Base-by-base conservation (phyloP, 2,329 filamentous ascomycete species). In the Ophiostoma tasmaniense region DNA sequence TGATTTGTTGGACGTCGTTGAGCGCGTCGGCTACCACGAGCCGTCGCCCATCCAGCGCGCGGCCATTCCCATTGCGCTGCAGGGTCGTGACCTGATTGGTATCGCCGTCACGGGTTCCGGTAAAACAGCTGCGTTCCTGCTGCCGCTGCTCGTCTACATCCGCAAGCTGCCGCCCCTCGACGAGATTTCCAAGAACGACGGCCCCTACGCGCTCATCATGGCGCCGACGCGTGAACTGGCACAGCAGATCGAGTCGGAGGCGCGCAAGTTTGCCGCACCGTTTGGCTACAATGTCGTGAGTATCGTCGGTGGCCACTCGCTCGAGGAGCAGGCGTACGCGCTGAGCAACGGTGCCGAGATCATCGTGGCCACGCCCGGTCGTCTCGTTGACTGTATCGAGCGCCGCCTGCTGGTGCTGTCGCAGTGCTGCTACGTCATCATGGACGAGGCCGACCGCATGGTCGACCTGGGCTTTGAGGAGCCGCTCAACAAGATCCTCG, bases 371-470 rank as follows among this genome's bases (percentile, higher is more conserved):
- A 99, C 95, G 0, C 95, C 95, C 0, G 95, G 95, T 80, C 93
- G 95, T 84, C 86, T 99, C 0, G 91, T 98, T 10, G 95, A 99
- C 81, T 98, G 93, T 79, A 95, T 99, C 74, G 95, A 99, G 79
- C 87, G 95, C 22, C 89, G 94, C 42, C 87, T 98, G 37, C 84
- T 98, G 1, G 94, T 99, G 1, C 86, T 98, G 65, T 89, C 89
- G n/a, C 95, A 98, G 79, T 98, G 95, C 79, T 97, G 93, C 81
- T 98, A 98, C 80, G 87, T 98, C 69, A 97, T 99, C 79, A 97
- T 99, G 94, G 95, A 99, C 78, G 95, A 99, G 85, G 95, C 95
- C 50, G 95, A 99, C 80, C 91, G 94, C 68, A 99, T 99, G 95
- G 96, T 99, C 73, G 95, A 99, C 77, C 87, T 98, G 71, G 95